These are phyloP conservation scores for Debaryomycetaceae sp. DNA, from an alignment of 1,139 yeast genomes.

Conservation along the genomic window DNA sequence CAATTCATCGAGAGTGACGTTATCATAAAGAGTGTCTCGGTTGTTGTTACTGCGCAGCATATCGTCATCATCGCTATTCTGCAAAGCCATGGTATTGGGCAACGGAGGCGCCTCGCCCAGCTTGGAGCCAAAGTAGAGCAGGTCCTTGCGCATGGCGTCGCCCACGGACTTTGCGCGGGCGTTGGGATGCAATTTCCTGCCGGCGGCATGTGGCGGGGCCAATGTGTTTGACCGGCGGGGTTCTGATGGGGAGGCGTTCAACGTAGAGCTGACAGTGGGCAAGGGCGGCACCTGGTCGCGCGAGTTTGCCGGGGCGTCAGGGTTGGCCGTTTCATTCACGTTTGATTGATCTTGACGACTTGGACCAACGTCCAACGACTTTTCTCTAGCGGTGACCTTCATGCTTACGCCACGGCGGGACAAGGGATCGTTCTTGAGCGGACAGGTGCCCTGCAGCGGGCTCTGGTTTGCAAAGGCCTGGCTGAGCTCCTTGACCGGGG, in stretches of 20 bases:
- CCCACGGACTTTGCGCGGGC: conserved; percentile 89
- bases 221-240: conserved; percentile 2
- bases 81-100: conserved; percentile 35
- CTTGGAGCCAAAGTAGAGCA: conserved; percentile 20
- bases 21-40: conserved; percentile 57
- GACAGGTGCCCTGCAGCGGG: too few species aligned
- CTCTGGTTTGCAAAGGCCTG: too few species aligned
- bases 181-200: conserved; percentile 49
- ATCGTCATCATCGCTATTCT: conserved; percentile 32
- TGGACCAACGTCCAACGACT: conserved; percentile 17
- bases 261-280: conserved; percentile 25
- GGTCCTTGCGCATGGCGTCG: conserved; percentile 56
- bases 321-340: neutral
- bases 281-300: conserved; percentile 40
- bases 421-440: conserved; percentile 37
- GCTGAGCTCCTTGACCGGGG: too few species aligned
- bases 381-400: conserved; percentile 52
- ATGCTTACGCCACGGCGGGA: conserved; percentile 54
- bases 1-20: conserved; percentile 41
- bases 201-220: conserved; percentile 3
- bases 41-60: conserved; percentile 9
- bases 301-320: conserved; percentile 9
- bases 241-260: conserved; percentile 1
- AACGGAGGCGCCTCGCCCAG: conserved; percentile 34
- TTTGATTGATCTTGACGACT: conserved; percentile 1